Base-by-base conservation (phyloP, 2,329 filamentous ascomycete species). In the Dissoconium aciculare region DNA sequence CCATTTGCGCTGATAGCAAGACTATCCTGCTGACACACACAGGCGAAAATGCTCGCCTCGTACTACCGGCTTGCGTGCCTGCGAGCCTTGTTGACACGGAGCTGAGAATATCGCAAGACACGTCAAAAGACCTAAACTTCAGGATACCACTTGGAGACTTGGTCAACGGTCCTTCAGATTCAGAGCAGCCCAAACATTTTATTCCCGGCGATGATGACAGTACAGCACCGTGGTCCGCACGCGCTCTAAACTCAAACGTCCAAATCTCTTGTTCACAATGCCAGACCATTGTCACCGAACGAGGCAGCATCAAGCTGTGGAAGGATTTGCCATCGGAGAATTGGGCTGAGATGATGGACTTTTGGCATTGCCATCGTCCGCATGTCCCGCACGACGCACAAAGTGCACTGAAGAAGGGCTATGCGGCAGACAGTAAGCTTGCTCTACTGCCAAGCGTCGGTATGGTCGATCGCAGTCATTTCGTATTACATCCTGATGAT, bases 281-380 rank as follows among this genome's bases (percentile, higher is more conserved):
- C 34, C 26, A 36, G 9, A 29, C 39, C 11, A 33, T 45, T 5
- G 11, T 57, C 3, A 33, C 54, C 10, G 17, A 25, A 9, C 37
- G 34, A 12, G 39, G 44, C 21, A 31, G 59, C 71, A 32, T 58
- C 5, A 58, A 54, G 23, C 54, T 58, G 21, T 98, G 89, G 87
- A 93, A 87, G 56, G 84, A 98, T 49, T 61, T 98, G 11, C 89
- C 89, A 0, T 93, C 84, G 49, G 84, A 92, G 46, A 87, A 93
- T 49, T 98, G 89, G 89, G 91, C 89, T 0, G 89, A 98, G 59
- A 92, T 98, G 85, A 98, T 98, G 89, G 91, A 98, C 54, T 92
- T 98, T 45, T 98, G 89, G 89, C 91, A 98, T 56, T 98, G 89
- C 49, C 89, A 98, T 55, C 95, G 95, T 56, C 89, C 91, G 2